These are phyloP conservation scores for Magnaporthiopsis rhizophila DNA, from an alignment of 2,329 filamentous ascomycete species.

Conservation along the genomic window DNA sequence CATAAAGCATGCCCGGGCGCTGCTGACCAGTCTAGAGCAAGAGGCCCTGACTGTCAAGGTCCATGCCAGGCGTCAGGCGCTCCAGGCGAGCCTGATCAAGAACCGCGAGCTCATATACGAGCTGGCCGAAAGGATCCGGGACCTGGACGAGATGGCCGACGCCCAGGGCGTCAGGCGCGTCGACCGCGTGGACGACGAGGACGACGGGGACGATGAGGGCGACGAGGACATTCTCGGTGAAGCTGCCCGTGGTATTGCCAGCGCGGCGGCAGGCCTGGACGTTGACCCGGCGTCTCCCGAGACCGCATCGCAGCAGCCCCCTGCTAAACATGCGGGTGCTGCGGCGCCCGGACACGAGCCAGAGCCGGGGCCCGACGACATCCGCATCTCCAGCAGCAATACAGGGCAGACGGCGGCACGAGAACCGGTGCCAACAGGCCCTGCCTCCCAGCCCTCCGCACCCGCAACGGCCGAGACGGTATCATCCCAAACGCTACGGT, in stretches of 20 bases:
- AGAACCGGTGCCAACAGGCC: too few relatives aligned
- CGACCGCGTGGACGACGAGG: slow-evolving; percentile 28
- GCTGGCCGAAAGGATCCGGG: slow-evolving; percentile 57
- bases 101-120: slow-evolving; percentile 61
- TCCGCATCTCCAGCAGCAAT: neutral
- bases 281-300: slow-evolving; percentile 18
- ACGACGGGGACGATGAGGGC: slow-evolving; percentile 45
- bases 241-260: neutral
- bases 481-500: slow-evolving; percentile 26
- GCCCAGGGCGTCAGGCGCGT: slow-evolving; percentile 27
- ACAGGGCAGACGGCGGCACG: neutral
- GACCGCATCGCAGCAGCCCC: neutral
- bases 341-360: neutral
- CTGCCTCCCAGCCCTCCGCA: neutral
- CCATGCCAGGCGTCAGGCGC: slow-evolving; percentile 48
- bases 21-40: slow-evolving; percentile 65
- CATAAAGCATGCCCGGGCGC: slow-evolving; percentile 60
- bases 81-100: slow-evolving; percentile 54
- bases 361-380: neutral
- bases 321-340: neutral
- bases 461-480: slow-evolving; percentile 12
- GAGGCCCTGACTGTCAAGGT: slow-evolving; percentile 53
- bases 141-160: slow-evolving; percentile 52
- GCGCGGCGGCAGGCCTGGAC: slow-evolving; percentile 1
- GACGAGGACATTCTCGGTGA: slow-evolving; percentile 42